These are phyloP conservation scores for Sutorius eximius DNA, from an alignment of 1,284 basidiomycete species.

Conservation along the genomic window DNA sequence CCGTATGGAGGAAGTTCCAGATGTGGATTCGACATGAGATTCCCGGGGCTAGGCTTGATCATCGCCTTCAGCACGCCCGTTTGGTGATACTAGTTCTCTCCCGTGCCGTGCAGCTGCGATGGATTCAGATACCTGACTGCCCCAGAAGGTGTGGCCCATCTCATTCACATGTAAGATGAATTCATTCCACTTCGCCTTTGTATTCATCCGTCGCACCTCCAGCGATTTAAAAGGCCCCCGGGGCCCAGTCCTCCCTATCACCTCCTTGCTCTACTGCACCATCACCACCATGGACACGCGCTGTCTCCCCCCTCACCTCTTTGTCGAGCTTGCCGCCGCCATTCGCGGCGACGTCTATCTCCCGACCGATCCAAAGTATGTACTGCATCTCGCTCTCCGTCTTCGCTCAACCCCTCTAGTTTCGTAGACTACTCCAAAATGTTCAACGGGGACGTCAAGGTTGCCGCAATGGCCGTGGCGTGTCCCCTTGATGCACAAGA, in stretches of 20 bases:
- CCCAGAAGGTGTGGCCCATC: conserved; percentile 3
- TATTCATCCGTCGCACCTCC: conserved; percentile 1
- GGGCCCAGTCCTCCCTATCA: conserved; percentile 5
- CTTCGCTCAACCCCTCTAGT: conserved; percentile 37
- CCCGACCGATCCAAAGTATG: conserved; percentile 45
- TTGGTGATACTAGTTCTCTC: not conserved
- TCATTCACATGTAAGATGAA: conserved; percentile 16
- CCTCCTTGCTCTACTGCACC: not conserved
- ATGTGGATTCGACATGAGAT: conserved; percentile 6
- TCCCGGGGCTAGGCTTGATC: not conserved
- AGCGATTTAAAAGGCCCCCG: conserved; percentile 19
- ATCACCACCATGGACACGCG: conserved; percentile 18
- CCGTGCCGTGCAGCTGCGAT: not conserved
- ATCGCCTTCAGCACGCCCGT: conserved; percentile 13
- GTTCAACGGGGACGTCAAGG: conserved; percentile 77
- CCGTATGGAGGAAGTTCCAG: conserved; percentile 12
- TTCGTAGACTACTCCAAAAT: conserved; percentile 63
- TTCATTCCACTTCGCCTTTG: not conserved
- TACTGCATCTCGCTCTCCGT: not conserved
- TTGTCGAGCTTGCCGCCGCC: conserved; percentile 42
- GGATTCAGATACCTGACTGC: not conserved
- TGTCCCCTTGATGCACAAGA: conserved; percentile 73
- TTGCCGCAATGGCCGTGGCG: conserved; percentile 56
- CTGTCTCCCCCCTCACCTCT: conserved; percentile 7
- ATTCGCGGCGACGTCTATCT: conserved; percentile 51